phyloP scores from a whole-genome alignment of 305 asterid genomes.

The Rubia tinctorum region DNA sequence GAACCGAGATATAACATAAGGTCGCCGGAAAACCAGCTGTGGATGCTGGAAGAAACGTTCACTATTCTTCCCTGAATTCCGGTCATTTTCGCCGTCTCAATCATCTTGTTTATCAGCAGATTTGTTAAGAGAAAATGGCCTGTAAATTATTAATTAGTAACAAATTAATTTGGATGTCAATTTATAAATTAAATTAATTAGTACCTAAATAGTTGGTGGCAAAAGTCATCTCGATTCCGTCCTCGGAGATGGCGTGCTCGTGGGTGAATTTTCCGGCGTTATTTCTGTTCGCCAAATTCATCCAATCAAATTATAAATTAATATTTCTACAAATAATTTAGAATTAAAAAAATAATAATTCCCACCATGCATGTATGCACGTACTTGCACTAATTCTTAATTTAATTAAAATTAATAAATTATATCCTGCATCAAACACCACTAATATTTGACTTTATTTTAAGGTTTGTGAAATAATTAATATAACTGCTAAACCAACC shows the following conservation, averaged over 20 bases:
- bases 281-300: constrained; percentile 22
- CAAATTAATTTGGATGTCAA: not conserved
- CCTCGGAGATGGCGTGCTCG: constrained; percentile 66
- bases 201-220: constrained; percentile 88
- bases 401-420: not conserved
- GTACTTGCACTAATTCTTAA: not conserved
- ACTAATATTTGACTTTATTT: not conserved
- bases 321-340: not conserved
- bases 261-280: constrained; percentile 92
- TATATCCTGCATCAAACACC: not conserved
- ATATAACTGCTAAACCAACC: constrained; percentile 1
- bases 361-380: not conserved
- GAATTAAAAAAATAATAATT: not conserved
- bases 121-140: constrained; percentile 87
- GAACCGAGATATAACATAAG: constrained; percentile 45
- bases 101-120: constrained; percentile 64
- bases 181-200: too few relatives aligned
- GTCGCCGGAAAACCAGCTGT: constrained; percentile 90
- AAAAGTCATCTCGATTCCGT: constrained; percentile 89
- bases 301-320: not conserved
- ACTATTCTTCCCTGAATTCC: constrained; percentile 87
- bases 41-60: constrained; percentile 83
- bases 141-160: not conserved
- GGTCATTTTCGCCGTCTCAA: constrained; percentile 46
- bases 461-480: not conserved